A percentile compares a stretch with the other conserved stretches of the same genome.
phyloP scores from a whole-genome alignment of 2,329 filamentous ascomycete species.

The Hypoxylon sp. region DNA sequence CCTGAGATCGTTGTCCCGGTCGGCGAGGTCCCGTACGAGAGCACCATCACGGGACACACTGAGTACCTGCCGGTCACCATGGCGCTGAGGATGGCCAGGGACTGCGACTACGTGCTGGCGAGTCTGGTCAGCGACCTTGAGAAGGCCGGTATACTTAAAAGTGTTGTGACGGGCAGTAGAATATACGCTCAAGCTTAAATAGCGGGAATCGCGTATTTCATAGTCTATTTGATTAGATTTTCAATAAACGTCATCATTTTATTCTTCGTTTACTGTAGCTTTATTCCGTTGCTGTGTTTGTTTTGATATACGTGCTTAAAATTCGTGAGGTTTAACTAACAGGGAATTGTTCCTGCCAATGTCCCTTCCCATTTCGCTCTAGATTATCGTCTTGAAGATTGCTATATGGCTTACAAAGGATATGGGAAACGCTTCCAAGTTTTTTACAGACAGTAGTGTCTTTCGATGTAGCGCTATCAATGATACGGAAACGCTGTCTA shows the following conservation, averaged over 20 bases:
- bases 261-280: neutral
- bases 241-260: too few relatives aligned
- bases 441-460: too few relatives aligned
- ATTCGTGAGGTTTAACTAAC: too few relatives aligned
- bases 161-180: constrained; percentile 4
- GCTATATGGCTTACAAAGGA: too few relatives aligned
- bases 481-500: neutral
- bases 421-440: too few relatives aligned
- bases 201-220: neutral
- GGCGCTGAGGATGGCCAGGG: constrained; percentile 7
- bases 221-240: neutral
- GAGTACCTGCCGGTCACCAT: constrained; percentile 10
- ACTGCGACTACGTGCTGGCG: constrained; percentile 7
- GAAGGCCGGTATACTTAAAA: neutral
- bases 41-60: constrained; percentile 9
- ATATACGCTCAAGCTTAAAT: neutral
- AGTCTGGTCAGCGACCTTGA: constrained; percentile 9
- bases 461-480: too few relatives aligned
- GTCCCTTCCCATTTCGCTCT: too few relatives aligned
- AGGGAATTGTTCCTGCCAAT: too few relatives aligned
- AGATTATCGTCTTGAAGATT: too few relatives aligned
- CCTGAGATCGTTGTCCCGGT: constrained; percentile 23
- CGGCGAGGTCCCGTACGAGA: constrained; percentile 22
- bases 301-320: too few relatives aligned
- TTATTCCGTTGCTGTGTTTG: neutral